Evolutionary conservation across 148 eudicot genomes (phyloP).

Genomic region (Vaccinium darrowii): DNA sequence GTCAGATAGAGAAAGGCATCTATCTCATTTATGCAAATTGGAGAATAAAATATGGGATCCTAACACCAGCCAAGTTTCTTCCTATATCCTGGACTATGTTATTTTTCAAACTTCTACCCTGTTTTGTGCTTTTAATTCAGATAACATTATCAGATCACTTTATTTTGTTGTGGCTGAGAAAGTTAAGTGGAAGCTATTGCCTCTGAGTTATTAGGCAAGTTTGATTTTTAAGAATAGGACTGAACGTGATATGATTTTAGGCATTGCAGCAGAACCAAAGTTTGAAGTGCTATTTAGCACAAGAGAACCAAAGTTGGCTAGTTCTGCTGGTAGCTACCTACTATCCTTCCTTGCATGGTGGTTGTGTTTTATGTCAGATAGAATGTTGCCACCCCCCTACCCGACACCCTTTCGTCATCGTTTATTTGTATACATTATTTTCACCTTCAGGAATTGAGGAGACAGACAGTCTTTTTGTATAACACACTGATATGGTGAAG

Average conservation of each 20-base stretch:
- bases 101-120: neutral
- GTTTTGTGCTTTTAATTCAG: neutral
- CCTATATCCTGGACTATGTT: neutral
- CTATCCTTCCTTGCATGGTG: neutral
- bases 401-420: neutral
- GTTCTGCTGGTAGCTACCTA: neutral
- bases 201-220: neutral
- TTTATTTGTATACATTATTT: neutral
- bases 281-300: neutral
- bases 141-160: neutral
- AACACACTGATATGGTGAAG: neutral
- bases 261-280: neutral
- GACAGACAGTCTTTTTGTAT: neutral
- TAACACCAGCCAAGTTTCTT: neutral
- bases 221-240: neutral
- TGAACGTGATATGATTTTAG: neutral
- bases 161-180: slow-evolving; percentile 4
- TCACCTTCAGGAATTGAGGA: neutral
- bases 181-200: neutral
- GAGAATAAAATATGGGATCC: too few relatives aligned
- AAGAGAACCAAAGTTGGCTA: neutral
- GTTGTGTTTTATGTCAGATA: neutral
- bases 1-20: too few relatives aligned
- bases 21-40: too few relatives aligned
- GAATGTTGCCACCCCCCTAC: too few relatives aligned